Percentiles rank a stretch among this genome's conserved stretches.
These are phyloP conservation scores for Trypanosoma caninum DNA, from an alignment of 208 protist species.

Conservation along the genomic window DNA sequence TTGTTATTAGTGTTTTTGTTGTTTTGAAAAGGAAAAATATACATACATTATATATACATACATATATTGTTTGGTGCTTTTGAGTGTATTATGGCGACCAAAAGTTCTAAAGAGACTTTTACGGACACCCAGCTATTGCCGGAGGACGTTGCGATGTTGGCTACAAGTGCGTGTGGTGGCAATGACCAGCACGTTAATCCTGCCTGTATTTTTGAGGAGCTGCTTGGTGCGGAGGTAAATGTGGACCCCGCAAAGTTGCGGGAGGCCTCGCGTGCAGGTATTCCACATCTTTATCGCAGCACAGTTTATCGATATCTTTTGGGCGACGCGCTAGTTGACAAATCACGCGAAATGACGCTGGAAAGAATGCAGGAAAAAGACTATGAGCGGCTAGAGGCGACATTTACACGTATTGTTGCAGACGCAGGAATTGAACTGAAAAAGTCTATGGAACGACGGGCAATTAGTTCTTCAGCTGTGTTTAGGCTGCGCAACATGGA, in stretches of 20 bases:
- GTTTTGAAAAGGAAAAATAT: too few species aligned
- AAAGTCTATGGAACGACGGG: slow-evolving; percentile 15
- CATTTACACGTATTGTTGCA: slow-evolving; percentile 30
- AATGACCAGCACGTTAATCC: slow-evolving; percentile 17
- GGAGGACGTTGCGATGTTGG: slow-evolving; percentile 1
- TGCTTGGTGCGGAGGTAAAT: slow-evolving; percentile 75
- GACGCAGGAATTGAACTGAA: neutral
- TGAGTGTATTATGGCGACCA: neutral
- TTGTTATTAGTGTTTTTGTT: too few species aligned
- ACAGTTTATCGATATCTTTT: slow-evolving; percentile 85
- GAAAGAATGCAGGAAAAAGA: slow-evolving; percentile 81
- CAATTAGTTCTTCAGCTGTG: neutral
- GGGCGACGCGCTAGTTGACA: slow-evolving; percentile 66
- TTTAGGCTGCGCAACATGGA: slow-evolving; percentile 2
- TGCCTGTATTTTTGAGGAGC: slow-evolving; percentile 66
- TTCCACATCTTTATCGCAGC: slow-evolving; percentile 56
- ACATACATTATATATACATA: too few species aligned
- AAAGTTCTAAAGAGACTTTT: neutral
- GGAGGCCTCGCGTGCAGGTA: slow-evolving; percentile 72
- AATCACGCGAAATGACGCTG: slow-evolving; percentile 82
- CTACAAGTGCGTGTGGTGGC: neutral
- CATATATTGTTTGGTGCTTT: too few species aligned
- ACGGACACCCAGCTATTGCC: neutral
- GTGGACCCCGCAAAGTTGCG: slow-evolving; percentile 67
- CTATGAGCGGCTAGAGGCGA: slow-evolving; percentile 46